Percentiles rank a stretch among this genome's conserved stretches.
Conservation (phyloP, 805 yeast species). For the Lipomyces kockii region DNA sequence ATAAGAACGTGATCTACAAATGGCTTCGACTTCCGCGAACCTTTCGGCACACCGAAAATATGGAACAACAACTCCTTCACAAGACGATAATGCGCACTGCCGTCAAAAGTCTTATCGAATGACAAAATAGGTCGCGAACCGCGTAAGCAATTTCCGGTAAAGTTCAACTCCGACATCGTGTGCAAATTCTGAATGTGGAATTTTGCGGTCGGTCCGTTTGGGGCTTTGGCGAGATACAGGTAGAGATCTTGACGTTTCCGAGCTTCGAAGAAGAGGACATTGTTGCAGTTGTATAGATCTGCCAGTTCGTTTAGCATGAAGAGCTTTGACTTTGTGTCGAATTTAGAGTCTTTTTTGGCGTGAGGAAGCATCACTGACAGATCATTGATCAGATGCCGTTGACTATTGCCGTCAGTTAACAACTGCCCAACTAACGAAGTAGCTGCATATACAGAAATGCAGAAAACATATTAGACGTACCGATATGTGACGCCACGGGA, state of each 20-base stretch:
- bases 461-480: conserved; percentile 8
- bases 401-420: conserved; percentile 54
- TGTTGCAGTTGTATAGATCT: conserved; percentile 95
- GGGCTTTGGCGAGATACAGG: conserved; percentile 93
- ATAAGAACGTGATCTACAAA: conserved; percentile 95
- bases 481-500: conserved; percentile 87
- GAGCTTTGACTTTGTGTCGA: conserved; percentile 89
- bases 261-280: conserved; percentile 89
- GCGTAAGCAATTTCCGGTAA: conserved; percentile 93
- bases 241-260: conserved; percentile 95
- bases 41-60: conserved; percentile 93
- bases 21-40: conserved; percentile 89
- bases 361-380: conserved; percentile 83
- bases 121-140: conserved; percentile 94
- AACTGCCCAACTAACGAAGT: not conserved
- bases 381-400: conserved; percentile 90
- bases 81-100: conserved; percentile 67
- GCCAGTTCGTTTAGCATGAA: conserved; percentile 93
- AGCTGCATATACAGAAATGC: not conserved
- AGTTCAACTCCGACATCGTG: conserved; percentile 92
- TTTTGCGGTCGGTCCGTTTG: conserved; percentile 96
- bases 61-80: conserved; percentile 84
- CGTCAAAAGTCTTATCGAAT: conserved; percentile 80
- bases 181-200: conserved; percentile 93
- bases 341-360: conserved; percentile 92